Evolutionary conservation across 2,329 filamentous ascomycete species (phyloP).

Genomic region (Aureobasidium musti): DNA sequence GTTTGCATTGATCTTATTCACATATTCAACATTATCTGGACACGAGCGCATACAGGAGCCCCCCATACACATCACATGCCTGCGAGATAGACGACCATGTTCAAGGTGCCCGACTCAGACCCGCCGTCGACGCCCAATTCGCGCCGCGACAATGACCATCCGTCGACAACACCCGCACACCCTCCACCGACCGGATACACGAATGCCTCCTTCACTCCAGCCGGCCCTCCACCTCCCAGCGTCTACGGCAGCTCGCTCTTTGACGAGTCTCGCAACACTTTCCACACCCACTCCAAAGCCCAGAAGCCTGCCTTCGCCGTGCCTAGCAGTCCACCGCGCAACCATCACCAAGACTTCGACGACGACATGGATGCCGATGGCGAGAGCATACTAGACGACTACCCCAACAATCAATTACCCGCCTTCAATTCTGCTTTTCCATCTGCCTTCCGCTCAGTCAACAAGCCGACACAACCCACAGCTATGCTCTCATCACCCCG

Average conservation of each 20-base stretch:
- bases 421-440: conserved; percentile 19
- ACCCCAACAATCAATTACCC: neutral
- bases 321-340: conserved; percentile 43
- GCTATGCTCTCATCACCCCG: conserved; percentile 35
- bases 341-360: conserved; percentile 32
- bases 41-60: neutral
- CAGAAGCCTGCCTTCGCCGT: conserved; percentile 38
- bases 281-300: conserved; percentile 29
- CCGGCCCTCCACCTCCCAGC: conserved; percentile 42
- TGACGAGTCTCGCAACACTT: conserved; percentile 37
- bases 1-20: conserved; percentile 2
- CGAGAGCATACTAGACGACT: conserved; percentile 22
- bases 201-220: conserved; percentile 41
- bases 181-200: conserved; percentile 41
- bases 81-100: conserved; percentile 28
- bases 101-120: conserved; percentile 30
- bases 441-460: conserved; percentile 13
- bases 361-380: conserved; percentile 41
- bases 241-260: conserved; percentile 40
- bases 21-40: neutral
- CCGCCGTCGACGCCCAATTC: conserved; percentile 31
- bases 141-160: conserved; percentile 31
- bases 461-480: neutral
- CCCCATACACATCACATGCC: neutral
- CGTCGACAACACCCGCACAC: conserved; percentile 44